Evolutionary conservation across 495 filamentous ascomycete genomes (phyloP).

Genomic region (Aspergillus leporis): DNA sequence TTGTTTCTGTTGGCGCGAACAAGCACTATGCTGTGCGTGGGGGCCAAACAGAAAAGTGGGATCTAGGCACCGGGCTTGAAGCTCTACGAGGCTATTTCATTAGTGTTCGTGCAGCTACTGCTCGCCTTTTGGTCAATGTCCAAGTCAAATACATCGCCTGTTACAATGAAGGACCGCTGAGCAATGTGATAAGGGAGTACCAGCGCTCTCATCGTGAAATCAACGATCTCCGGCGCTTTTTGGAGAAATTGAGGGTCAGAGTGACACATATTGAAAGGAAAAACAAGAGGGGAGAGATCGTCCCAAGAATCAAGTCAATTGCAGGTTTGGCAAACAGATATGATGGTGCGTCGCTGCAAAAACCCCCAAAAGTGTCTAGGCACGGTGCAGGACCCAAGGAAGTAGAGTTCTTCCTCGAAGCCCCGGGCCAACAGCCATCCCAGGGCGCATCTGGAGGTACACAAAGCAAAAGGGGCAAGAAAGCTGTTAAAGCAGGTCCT

Average conservation of each 20-base stretch:
- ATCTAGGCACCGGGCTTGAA: constrained; percentile 42
- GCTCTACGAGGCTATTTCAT: constrained; percentile 67
- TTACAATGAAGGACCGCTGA: constrained; percentile 38
- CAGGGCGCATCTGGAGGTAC: constrained; percentile 13
- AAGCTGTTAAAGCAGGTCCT: constrained; percentile 36
- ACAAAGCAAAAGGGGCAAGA: constrained; percentile 32
- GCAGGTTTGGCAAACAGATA: constrained; percentile 41
- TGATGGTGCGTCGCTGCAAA: constrained; percentile 35
- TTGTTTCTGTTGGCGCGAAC: constrained; percentile 41
- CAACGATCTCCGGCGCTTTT: constrained; percentile 39
- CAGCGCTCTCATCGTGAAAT: constrained; percentile 11
- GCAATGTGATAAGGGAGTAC: constrained; percentile 26
- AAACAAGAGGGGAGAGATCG: constrained; percentile 33
- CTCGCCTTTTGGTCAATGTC: constrained; percentile 62
- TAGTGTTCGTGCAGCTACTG: constrained; percentile 65
- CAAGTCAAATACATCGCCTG: constrained; percentile 48
- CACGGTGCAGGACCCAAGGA: constrained; percentile 45
- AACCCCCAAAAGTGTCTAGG: constrained; percentile 33
- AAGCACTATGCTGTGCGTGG: constrained; percentile 38
- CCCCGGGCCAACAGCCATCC: constrained; percentile 17
- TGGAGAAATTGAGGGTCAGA: constrained; percentile 46
- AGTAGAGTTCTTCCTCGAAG: constrained; percentile 47
- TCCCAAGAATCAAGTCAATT: constrained; percentile 45
- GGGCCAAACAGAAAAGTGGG: constrained; percentile 27
- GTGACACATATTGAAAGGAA: constrained; percentile 39